phyloP scores from a whole-genome alignment of 345 rosid species.

The Gossypium australe region DNA sequence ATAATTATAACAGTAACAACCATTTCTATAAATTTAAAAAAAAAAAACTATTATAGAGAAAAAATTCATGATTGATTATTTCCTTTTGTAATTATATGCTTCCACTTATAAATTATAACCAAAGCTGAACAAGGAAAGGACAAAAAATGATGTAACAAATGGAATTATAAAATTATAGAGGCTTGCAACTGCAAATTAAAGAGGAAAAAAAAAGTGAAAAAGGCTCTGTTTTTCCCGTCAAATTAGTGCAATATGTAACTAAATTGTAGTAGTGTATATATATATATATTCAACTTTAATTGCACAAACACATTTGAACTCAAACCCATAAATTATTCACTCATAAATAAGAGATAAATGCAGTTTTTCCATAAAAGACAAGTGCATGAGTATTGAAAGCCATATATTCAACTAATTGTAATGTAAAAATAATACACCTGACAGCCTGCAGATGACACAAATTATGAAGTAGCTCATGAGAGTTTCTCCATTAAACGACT shows the following conservation, averaged over 20 bases:
- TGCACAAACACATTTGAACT: neutral
- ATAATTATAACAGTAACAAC: too few relatives aligned
- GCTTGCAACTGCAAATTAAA: neutral
- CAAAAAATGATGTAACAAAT: neutral
- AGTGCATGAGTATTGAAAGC: slow-evolving; percentile 7
- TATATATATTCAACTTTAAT: neutral
- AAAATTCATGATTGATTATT: neutral
- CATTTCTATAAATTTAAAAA: too few relatives aligned
- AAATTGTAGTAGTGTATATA: neutral
- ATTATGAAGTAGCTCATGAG: neutral
- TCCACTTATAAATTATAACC: neutral
- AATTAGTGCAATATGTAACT: too few relatives aligned
- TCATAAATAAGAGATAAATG: neutral
- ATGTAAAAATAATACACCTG: neutral
- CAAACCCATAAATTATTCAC: neutral
- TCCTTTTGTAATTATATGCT: neutral
- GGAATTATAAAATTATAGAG: neutral
- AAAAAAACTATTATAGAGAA: too few relatives aligned
- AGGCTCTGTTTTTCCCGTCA: neutral
- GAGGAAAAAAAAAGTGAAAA: neutral
- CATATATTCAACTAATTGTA: neutral
- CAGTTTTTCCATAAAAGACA: neutral
- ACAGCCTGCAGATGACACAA: slow-evolving; percentile 5
- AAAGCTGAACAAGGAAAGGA: neutral
- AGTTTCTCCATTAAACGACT: neutral